Evolutionary conservation across 2,329 filamentous ascomycete genomes (phyloP).

Genomic region (Ceratocystis papillata): DNA sequence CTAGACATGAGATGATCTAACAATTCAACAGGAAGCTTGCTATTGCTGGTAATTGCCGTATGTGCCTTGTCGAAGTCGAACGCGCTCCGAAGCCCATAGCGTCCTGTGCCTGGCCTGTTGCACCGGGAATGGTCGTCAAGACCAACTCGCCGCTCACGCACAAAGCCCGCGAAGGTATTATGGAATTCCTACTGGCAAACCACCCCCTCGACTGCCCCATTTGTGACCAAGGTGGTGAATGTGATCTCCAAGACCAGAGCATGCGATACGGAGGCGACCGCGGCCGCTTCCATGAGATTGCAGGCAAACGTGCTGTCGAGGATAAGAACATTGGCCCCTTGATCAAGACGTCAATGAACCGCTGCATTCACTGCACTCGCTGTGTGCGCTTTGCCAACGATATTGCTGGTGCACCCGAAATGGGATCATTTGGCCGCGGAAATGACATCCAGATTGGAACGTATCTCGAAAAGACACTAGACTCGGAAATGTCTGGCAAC

Average conservation of each 20-base stretch:
- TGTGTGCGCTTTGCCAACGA: conserved; percentile 98
- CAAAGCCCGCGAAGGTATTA: conserved; percentile 96
- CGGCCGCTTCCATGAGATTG: conserved; percentile 90
- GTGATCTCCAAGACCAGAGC: conserved; percentile 97
- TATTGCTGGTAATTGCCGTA: conserved; percentile 99
- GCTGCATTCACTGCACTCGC: conserved; percentile 97
- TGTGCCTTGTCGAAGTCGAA: conserved; percentile 98
- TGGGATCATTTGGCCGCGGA: conserved; percentile 87
- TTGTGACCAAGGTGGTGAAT: conserved; percentile 98
- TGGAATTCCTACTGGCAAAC: conserved; percentile 96
- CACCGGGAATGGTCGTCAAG: conserved; percentile 98
- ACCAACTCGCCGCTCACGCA: conserved; percentile 92
- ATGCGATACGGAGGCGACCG: conserved; percentile 97
- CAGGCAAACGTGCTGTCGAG: conserved; percentile 93
- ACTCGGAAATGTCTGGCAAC: conserved; percentile 91
- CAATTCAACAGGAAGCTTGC: conserved; percentile 65
- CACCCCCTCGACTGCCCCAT: conserved; percentile 94
- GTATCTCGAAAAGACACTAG: conserved; percentile 86
- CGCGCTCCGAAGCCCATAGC: conserved; percentile 91
- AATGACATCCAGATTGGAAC: conserved; percentile 98
- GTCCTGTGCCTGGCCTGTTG: conserved; percentile 97
- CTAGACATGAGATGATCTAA: not conserved
- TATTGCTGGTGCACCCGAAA: conserved; percentile 85
- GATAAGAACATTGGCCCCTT: conserved; percentile 98
- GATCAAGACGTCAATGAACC: conserved; percentile 99